These are phyloP conservation scores for Nitzschia sp. DNA, from an alignment of 108 stramenopile species.

Conservation along the genomic window DNA sequence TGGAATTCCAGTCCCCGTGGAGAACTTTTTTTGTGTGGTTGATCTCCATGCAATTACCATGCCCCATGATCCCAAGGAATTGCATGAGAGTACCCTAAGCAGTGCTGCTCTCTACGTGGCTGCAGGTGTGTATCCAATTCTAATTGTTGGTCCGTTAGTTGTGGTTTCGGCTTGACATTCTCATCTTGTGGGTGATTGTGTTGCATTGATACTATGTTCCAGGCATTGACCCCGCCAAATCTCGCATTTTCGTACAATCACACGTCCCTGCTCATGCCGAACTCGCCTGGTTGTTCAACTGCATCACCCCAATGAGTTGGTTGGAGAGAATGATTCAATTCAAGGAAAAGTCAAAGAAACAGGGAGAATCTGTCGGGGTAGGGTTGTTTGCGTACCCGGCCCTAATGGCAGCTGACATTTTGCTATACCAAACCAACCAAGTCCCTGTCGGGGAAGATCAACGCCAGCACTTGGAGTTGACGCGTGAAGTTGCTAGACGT, in stretches of 20 bases:
- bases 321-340: slow-evolving; percentile 99
- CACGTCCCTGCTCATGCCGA: slow-evolving; percentile 97
- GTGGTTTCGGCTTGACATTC: not conserved
- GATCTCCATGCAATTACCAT: slow-evolving; percentile 99
- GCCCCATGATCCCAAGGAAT: slow-evolving; percentile 89
- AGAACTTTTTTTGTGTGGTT: slow-evolving; percentile 96
- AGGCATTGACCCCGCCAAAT: slow-evolving; percentile 90
- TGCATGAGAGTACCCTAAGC: slow-evolving; percentile 77
- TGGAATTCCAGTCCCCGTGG: slow-evolving; percentile 53
- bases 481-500: slow-evolving; percentile 93
- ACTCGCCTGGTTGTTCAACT: slow-evolving; percentile 96
- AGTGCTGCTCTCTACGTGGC: slow-evolving; percentile 90
- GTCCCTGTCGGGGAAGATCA: slow-evolving; percentile 99
- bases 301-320: slow-evolving; percentile 97
- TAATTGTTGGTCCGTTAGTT: too few species aligned
- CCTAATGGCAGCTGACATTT: slow-evolving; percentile 98
- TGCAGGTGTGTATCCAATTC: slow-evolving; percentile 67
- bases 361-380: slow-evolving; percentile 84
- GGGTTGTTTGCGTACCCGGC: slow-evolving; percentile 97
- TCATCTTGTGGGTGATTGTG: not conserved
- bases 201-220: not conserved
- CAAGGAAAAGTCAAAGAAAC: slow-evolving; percentile 96
- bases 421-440: slow-evolving; percentile 94
- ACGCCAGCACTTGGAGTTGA: slow-evolving; percentile 98
- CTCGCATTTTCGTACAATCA: slow-evolving; percentile 92